Base-by-base conservation (phyloP, 2,329 filamentous ascomycete species). In the Cladosporium sphaerospermum region DNA sequence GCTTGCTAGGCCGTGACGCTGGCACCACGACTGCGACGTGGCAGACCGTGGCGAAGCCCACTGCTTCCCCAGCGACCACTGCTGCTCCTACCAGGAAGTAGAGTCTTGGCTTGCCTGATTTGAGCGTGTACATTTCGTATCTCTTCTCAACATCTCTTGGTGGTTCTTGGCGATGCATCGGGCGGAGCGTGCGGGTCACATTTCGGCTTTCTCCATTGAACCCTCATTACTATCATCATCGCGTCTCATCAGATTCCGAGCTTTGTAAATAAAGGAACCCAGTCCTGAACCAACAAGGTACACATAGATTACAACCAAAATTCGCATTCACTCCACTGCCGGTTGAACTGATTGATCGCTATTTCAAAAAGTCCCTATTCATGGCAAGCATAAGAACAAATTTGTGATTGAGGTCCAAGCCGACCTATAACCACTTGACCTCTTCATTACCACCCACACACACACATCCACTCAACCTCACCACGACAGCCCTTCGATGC, bases 11-110 rank as follows among this genome's bases (percentile, higher is more conserved):
- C 18, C 32, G 48, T 7, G 40, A 43, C 8, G 40, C 47, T 8
- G 10, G 3, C 10, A 13, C 47, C 9, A 23, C 40, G 9, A 50
- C 47, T 6, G 11, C 48, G 13, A 43, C 10, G 11, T 51, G 48
- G 48, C 48, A 51, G 18, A 51, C 48, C 5, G 11, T 51, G 18
- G 48, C 19, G 7, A 51, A 31, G 32, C 39, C 40, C 8, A 51
- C 48, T 18, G 18, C 48, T 37, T 39, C 48, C 8, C 48, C 48
- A 14, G 40, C 28, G 5, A 51, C 48, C 2, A 51, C 48, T 28
- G 40, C 48, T 16, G 48, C 48, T 10, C 48, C 48, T 9, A 31
- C 48, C 9, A 40, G 48, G 16, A 44, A 13, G 13, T 51, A 51
- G 23, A 28, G 23, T 7, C 7, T 28, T 7, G 4, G 2, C 7